Percentiles rank a stretch among this genome's conserved stretches.
Evolutionary conservation across 2,329 filamentous ascomycete genomes (phyloP).

Genomic region (Trichoderma afroharzianum): DNA sequence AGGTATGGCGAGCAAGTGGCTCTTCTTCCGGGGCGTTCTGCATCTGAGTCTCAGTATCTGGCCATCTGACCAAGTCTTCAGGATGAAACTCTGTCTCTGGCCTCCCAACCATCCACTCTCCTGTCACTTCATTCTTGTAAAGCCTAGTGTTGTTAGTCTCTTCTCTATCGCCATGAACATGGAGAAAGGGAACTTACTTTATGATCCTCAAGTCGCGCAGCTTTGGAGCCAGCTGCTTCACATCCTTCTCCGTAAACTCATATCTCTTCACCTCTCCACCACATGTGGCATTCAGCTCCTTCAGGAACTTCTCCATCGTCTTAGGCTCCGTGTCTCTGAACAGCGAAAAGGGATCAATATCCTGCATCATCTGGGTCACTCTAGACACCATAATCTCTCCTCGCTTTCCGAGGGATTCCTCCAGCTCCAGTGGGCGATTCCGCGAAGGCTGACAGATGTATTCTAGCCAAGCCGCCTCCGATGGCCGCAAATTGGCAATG

Average conservation of each 20-base stretch:
- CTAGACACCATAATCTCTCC: constrained; percentile 24
- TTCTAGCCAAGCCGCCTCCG: constrained; percentile 25
- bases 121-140: neutral
- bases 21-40: neutral
- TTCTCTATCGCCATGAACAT: neutral
- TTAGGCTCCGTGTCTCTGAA: constrained; percentile 21
- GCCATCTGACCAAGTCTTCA: constrained; percentile 15
- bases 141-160: neutral
- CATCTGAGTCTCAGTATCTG: neutral
- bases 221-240: constrained; percentile 12
- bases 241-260: constrained; percentile 24
- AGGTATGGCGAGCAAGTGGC: neutral
- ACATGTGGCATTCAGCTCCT: constrained; percentile 25
- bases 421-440: neutral
- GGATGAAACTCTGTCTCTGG: constrained; percentile 17
- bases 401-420: neutral
- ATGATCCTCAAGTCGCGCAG: constrained; percentile 8
- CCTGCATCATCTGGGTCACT: constrained; percentile 24
- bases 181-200: neutral
- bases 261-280: constrained; percentile 20
- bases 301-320: constrained; percentile 24
- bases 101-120: constrained; percentile 9
- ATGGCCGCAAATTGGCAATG: constrained; percentile 21
- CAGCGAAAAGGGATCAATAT: constrained; percentile 18
- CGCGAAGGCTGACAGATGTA: constrained; percentile 23